Evolutionary conservation across 345 rosid species (phyloP).

Genomic region (Euphorbia tirucalli): DNA sequence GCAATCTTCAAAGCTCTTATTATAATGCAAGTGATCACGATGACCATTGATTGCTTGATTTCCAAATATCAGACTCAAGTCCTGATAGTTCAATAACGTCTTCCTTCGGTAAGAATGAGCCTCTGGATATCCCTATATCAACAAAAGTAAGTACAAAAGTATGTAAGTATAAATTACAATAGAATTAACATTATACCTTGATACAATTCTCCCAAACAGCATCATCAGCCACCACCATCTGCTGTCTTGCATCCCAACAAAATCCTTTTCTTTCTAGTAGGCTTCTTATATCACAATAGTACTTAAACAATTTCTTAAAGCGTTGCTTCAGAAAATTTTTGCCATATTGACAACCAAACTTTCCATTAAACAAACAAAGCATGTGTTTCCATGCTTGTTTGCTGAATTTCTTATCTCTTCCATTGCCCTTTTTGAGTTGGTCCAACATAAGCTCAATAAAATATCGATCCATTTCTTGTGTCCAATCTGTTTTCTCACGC

Average conservation of each 20-base stretch:
- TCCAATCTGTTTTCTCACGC: constrained; percentile 35
- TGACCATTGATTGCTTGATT: constrained; percentile 25
- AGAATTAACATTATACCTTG: constrained; percentile 26
- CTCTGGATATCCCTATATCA: constrained; percentile 39
- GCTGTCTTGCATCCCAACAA: constrained; percentile 48
- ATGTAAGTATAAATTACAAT: constrained; percentile 10
- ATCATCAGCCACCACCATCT: constrained; percentile 38
- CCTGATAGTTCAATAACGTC: constrained; percentile 41
- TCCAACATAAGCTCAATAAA: constrained; percentile 49
- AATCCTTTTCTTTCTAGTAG: constrained; percentile 42
- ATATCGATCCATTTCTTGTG: constrained; percentile 36
- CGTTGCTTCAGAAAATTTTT: constrained; percentile 34
- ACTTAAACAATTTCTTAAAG: constrained; percentile 38
- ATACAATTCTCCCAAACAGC: constrained; percentile 41
- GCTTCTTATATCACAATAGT: constrained; percentile 29
- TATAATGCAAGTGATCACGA: constrained; percentile 14
- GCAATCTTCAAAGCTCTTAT: constrained; percentile 22
- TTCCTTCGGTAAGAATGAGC: constrained; percentile 33
- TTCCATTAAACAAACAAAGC: constrained; percentile 39
- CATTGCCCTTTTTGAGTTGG: constrained; percentile 36
- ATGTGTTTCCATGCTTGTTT: constrained; percentile 47
- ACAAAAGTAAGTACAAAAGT: constrained; percentile 5
- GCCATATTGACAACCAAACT: constrained; percentile 31
- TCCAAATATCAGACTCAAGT: constrained; percentile 39
- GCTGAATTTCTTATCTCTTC: constrained; percentile 28